Conservation (phyloP, 768 basidiomycete genomes). For the Tulasnella sp. region DNA sequence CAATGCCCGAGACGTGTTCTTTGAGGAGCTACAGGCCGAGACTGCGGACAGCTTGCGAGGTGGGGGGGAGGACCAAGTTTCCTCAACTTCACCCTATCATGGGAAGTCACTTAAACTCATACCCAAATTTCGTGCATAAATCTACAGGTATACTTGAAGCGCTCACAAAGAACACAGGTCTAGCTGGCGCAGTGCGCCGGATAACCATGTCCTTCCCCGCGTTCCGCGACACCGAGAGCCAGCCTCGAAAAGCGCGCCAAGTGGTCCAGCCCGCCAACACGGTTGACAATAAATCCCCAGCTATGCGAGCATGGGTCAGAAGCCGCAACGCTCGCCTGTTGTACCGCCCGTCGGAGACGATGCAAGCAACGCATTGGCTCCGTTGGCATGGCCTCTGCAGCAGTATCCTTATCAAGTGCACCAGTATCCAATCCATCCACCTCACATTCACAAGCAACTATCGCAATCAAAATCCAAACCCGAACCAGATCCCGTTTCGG, state of each 20-base stretch:
- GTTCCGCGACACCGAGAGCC: conserved; percentile 18
- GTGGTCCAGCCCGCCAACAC: not conserved
- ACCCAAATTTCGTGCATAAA: not conserved
- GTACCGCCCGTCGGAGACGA: conserved; percentile 18
- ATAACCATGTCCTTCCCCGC: conserved; percentile 17
- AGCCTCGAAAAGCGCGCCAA: conserved; percentile 13
- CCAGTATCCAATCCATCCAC: conserved; percentile 11
- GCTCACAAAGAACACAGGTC: conserved; percentile 5
- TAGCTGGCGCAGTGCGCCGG: conserved; percentile 16
- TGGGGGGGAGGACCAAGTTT: not conserved
- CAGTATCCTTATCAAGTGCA: conserved; percentile 15
- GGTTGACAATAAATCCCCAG: not conserved
- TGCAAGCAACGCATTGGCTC: conserved; percentile 19
- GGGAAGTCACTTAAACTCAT: not conserved
- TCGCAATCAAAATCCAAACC: not conserved
- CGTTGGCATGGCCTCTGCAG: conserved; percentile 17
- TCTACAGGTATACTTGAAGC: conserved; percentile 8
- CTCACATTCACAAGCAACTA: conserved; percentile 15
- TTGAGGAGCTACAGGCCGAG: conserved; percentile 18
- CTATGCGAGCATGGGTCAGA: not conserved
- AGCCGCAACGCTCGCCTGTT: not conserved
- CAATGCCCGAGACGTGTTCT: conserved; percentile 19
- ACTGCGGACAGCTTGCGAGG: conserved; percentile 17
- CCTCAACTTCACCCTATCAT: not conserved
- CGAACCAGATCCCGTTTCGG: not conserved